These are phyloP conservation scores for Entelexis sorbosivorans DNA, from an alignment of 1,139 yeast genomes.

Conservation along the genomic window DNA sequence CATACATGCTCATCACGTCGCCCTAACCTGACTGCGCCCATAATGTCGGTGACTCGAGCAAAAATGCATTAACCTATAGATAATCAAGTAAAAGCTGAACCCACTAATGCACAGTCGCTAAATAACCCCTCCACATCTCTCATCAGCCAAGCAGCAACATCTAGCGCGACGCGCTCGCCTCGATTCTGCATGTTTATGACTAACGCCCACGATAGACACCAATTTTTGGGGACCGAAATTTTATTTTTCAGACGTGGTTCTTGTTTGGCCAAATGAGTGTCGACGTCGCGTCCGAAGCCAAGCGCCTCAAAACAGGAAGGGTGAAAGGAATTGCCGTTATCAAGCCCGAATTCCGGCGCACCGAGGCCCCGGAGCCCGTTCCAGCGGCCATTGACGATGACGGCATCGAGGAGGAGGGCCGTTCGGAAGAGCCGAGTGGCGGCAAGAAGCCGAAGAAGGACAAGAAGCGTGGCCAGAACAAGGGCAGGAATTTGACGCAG, in stretches of 20 bases:
- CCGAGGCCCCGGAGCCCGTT: constrained; percentile 36
- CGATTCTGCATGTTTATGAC: background rate
- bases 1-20: too few species aligned
- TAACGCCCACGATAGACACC: background rate
- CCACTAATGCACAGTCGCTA: too few species aligned
- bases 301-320: constrained; percentile 18
- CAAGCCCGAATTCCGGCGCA: constrained; percentile 42
- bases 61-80: too few species aligned
- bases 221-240: background rate
- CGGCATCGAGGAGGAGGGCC: constrained; percentile 36
- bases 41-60: too few species aligned
- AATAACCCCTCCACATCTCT: too few species aligned
- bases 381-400: constrained; percentile 21
- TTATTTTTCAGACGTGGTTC: background rate
- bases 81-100: too few species aligned
- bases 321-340: constrained; percentile 50
- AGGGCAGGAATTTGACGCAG: constrained; percentile 70
- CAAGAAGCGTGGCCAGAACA: constrained; percentile 74
- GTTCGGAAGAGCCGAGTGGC: constrained; percentile 36
- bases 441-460: constrained; percentile 24
- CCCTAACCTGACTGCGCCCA: too few species aligned
- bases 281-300: constrained; percentile 16
- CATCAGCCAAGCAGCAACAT: too few species aligned
- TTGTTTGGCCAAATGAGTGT: background rate
- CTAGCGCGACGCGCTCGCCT: too few species aligned